Evolutionary conservation across 345 rosid genomes (phyloP).

Genomic region (Noccaea caerulescens): DNA sequence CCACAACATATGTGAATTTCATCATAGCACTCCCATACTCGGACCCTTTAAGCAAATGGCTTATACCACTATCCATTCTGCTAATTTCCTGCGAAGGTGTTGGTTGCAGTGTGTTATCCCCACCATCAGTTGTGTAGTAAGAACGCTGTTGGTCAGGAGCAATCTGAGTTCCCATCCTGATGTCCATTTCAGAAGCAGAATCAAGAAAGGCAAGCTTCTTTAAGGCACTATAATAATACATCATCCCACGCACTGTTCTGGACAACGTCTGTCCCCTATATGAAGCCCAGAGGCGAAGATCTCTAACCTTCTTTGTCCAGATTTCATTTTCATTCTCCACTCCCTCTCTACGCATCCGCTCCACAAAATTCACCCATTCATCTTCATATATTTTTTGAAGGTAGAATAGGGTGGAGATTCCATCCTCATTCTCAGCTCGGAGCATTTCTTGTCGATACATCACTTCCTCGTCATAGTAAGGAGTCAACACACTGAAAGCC

Average conservation of each 20-base stretch:
- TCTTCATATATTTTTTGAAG: constrained; percentile 83
- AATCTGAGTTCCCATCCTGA: constrained; percentile 57
- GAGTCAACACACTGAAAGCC: constrained; percentile 93
- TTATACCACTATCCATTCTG: constrained; percentile 66
- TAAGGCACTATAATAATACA: constrained; percentile 89
- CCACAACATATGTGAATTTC: constrained; percentile 93
- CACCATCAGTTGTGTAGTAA: constrained; percentile 41
- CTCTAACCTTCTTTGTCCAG: constrained; percentile 67
- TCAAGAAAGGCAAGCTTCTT: constrained; percentile 87
- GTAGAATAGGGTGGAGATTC: constrained; percentile 81
- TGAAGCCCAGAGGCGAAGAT: constrained; percentile 94
- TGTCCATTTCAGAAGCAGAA: constrained; percentile 84
- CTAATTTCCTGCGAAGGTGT: constrained; percentile 61
- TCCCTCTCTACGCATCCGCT: constrained; percentile 86
- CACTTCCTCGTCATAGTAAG: constrained; percentile 89
- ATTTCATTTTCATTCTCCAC: constrained; percentile 69
- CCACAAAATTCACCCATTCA: constrained; percentile 88
- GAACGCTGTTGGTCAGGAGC: constrained; percentile 43
- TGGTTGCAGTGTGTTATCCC: constrained; percentile 41
- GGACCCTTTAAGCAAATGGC: constrained; percentile 71
- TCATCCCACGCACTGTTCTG: constrained; percentile 87
- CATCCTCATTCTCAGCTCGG: constrained; percentile 81
- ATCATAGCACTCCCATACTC: constrained; percentile 90
- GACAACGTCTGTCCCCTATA: constrained; percentile 93
- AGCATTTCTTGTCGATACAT: constrained; percentile 68